phyloP scores from a whole-genome alignment of 306 rosid genomes.

The Amphicarpaea edgeworthii region DNA sequence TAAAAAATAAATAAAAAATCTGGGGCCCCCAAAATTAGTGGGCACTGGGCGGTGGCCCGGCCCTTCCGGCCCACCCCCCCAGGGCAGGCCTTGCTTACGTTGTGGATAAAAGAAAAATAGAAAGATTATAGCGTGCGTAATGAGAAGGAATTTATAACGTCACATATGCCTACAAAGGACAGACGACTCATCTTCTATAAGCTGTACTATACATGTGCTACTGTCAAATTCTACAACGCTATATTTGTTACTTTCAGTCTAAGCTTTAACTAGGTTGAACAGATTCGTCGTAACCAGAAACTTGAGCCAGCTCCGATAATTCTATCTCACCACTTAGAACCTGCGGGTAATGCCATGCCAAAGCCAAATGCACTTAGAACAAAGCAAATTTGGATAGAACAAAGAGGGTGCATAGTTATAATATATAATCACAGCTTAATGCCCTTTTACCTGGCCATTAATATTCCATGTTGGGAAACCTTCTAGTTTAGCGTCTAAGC shows the following conservation, averaged over 20 bases:
- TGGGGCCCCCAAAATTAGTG: background rate
- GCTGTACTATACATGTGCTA: slow-evolving; percentile 44
- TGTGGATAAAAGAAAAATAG: background rate
- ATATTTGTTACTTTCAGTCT: slow-evolving; percentile 10
- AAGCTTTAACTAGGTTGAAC: slow-evolving; percentile 51
- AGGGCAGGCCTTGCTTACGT: background rate
- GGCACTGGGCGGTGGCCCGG: background rate
- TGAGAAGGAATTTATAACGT: background rate
- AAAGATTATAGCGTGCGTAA: background rate
- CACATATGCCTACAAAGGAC: slow-evolving; percentile 5
- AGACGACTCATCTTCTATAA: slow-evolving; percentile 42
- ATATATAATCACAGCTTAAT: background rate
- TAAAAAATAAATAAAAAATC: no score
- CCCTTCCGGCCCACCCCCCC: background rate
- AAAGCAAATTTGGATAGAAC: slow-evolving; percentile 15
- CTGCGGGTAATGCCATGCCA: slow-evolving; percentile 48
- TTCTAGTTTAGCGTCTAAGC: slow-evolving; percentile 70
- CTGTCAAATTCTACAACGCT: slow-evolving; percentile 18
- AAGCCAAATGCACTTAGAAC: slow-evolving; percentile 35
- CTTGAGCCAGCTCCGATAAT: slow-evolving; percentile 68
- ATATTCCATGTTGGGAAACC: slow-evolving; percentile 95
- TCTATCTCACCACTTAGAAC: slow-evolving; percentile 76
- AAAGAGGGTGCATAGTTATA: slow-evolving; percentile 6
- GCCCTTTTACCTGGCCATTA: slow-evolving; percentile 73
- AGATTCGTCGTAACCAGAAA: slow-evolving; percentile 64